These are phyloP conservation scores for Argentina anserina DNA, from an alignment of 306 rosid species.

Conservation along the genomic window DNA sequence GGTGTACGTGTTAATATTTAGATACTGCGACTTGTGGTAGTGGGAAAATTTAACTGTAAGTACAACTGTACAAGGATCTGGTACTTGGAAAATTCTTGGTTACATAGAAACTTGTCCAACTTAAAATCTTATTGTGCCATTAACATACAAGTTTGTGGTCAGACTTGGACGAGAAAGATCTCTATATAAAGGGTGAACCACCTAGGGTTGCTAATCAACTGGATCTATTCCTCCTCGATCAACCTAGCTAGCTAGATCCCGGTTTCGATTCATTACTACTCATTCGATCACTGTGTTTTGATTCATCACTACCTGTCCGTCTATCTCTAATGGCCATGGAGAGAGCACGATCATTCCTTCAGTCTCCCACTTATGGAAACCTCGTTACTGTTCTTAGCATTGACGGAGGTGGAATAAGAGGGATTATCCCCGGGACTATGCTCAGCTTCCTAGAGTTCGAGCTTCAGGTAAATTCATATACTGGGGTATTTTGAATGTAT, in stretches of 20 bases:
- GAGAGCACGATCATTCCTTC: slow-evolving; percentile 17
- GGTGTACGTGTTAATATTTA: neutral
- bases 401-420: slow-evolving; percentile 69
- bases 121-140: neutral
- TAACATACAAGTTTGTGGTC: neutral
- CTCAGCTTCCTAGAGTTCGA: slow-evolving; percentile 55
- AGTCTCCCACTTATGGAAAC: slow-evolving; percentile 61
- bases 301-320: neutral
- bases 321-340: slow-evolving; percentile 18
- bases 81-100: neutral
- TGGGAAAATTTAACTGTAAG: neutral
- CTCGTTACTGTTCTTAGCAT: slow-evolving; percentile 60
- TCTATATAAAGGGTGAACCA: neutral
- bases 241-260: neutral
- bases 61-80: neutral
- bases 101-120: neutral
- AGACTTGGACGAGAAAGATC: neutral
- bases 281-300: neutral
- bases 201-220: neutral
- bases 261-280: neutral
- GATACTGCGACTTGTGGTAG: neutral
- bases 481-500: neutral
- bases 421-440: slow-evolving; percentile 60
- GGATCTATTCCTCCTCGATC: neutral
- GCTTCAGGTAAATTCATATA: slow-evolving; percentile 45